A percentile compares a stretch with the other conserved stretches of the same genome.
These are phyloP conservation scores for Parathielavia appendiculata DNA, from an alignment of 495 filamentous ascomycete species.

Conservation along the genomic window DNA sequence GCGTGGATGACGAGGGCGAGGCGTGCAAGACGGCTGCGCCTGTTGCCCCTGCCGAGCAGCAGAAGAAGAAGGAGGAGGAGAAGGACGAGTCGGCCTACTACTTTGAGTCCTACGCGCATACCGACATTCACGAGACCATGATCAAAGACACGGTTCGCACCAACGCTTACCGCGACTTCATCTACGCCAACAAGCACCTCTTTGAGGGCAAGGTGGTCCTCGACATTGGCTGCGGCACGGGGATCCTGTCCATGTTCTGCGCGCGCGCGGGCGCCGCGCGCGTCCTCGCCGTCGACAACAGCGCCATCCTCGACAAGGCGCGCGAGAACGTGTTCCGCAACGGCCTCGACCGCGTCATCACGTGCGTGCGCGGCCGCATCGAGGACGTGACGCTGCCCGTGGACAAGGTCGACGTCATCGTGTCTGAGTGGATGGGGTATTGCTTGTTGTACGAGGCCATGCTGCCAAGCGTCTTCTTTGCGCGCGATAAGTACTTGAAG, in stretches of 20 bases:
- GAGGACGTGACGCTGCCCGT: constrained; percentile 90
- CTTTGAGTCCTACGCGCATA: constrained; percentile 76
- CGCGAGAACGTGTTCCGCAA: constrained; percentile 85
- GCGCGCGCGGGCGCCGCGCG: constrained; percentile 87
- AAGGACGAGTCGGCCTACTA: constrained; percentile 62
- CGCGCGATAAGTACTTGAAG: constrained; percentile 82
- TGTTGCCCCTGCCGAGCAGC: constrained; percentile 12
- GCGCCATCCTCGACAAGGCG: constrained; percentile 93
- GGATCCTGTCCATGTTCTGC: constrained; percentile 81
- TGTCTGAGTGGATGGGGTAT: constrained; percentile 99
- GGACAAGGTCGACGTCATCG: constrained; percentile 92
- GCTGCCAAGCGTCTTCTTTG: constrained; percentile 92
- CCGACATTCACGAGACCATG: constrained; percentile 90
- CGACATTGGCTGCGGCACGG: constrained; percentile 95
- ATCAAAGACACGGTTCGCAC: constrained; percentile 94
- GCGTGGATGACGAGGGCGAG: constrained; percentile 36
- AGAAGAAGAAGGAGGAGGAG: constrained; percentile 24
- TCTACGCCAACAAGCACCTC: constrained; percentile 92
- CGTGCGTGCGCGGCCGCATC: constrained; percentile 89
- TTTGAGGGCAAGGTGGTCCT: constrained; percentile 98
- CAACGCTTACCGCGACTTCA: constrained; percentile 91
- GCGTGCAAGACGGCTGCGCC: constrained; percentile 11
- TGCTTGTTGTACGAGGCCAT: constrained; percentile 98
- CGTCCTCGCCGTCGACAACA: constrained; percentile 96
- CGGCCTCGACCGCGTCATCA: constrained; percentile 77